Base-by-base conservation (phyloP, 1,284 basidiomycete genomes). In the Rhodotorula sp. region DNA sequence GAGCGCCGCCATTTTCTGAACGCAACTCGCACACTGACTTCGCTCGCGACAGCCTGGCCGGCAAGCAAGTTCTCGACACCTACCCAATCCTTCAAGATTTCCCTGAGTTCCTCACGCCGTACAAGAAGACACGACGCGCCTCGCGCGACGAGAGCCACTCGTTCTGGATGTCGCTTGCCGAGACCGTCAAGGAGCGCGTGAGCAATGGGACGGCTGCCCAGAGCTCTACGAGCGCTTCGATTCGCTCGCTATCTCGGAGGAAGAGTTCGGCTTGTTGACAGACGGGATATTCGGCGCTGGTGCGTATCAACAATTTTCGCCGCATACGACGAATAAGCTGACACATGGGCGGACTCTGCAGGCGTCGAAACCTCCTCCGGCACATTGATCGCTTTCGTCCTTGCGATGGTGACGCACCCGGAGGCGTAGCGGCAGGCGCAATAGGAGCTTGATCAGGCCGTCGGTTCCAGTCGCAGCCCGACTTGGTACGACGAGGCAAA, bases 371-470 rank as follows among this genome's bases (percentile, higher is more conserved):
- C 69, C 16, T 50, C 54, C 8, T 31, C 55, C 5, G 59, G 58
- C 15, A 60, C 44, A 1, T 44, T 61, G 22, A n/a, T 61, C 15
- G 52, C 64, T 0, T 65, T 65, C 52, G 52, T 51, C 2, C 53
- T 59, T 11, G 57, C 64, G 9, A 59, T 59, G 83, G 81, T 84
- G 8, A 59, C 53, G 16, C 56, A 54, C 50, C 76, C 78, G 0
- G 57, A 63, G 0, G 71, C 65, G 44, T 60, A 74, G 24, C 24
- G 52, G 2, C 66, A 67, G 31, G 60, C 72, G 16, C 77, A 78
- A 40, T 40, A 60, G 4, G 77, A 79, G 62, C 65, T 78, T 20
- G 77, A 79, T 55, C 22, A 28, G 7, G 64, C 77, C 4, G 74
- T 75, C 16, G 72, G 68, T 8, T 30, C 51, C 15, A 44, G 63